Percentiles rank a stretch among this genome's conserved stretches.
Evolutionary conservation across 2,329 filamentous ascomycete species (phyloP).

Genomic region (Rhynchosporium graminicola): DNA sequence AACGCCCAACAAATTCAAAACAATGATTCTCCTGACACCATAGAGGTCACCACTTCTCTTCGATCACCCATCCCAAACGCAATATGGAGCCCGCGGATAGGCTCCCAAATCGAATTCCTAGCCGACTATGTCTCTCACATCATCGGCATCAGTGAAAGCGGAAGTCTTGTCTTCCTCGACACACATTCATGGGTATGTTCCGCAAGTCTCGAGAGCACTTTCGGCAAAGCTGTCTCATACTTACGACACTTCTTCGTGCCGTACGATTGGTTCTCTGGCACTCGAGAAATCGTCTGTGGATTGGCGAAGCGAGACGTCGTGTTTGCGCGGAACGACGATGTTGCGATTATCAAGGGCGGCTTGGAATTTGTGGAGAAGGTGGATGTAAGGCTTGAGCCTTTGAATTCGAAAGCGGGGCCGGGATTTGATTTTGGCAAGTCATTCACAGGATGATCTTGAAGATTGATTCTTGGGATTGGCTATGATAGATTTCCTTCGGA

Average conservation of each 20-base stretch:
- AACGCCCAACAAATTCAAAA: constrained; percentile 15
- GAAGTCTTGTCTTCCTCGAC: constrained; percentile 38
- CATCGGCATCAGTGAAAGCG: constrained; percentile 30
- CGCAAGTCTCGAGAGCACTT: constrained; percentile 24
- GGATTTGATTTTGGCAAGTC: neutral
- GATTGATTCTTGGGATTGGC: neutral
- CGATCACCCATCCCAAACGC: constrained; percentile 7
- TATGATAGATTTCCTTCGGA: constrained; percentile 7
- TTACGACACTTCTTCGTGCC: constrained; percentile 41
- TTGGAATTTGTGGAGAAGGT: constrained; percentile 36
- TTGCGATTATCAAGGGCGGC: constrained; percentile 37
- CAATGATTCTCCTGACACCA: constrained; percentile 5
- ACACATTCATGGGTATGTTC: constrained; percentile 39
- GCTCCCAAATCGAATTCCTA: constrained; percentile 24
- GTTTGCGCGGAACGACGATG: constrained; percentile 33
- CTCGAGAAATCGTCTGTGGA: constrained; percentile 28
- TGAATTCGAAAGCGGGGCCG: constrained; percentile 4
- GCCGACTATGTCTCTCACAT: constrained; percentile 30
- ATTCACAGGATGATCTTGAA: constrained; percentile 4
- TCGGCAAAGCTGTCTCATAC: constrained; percentile 24
- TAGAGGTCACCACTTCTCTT: constrained; percentile 7
- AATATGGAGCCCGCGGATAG: constrained; percentile 17
- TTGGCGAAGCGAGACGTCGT: constrained; percentile 34
- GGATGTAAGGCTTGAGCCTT: constrained; percentile 17
- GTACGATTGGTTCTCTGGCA: constrained; percentile 40